Evolutionary conservation across 768 basidiomycete species (phyloP).

Genomic region (Podaxis pistillaris): DNA sequence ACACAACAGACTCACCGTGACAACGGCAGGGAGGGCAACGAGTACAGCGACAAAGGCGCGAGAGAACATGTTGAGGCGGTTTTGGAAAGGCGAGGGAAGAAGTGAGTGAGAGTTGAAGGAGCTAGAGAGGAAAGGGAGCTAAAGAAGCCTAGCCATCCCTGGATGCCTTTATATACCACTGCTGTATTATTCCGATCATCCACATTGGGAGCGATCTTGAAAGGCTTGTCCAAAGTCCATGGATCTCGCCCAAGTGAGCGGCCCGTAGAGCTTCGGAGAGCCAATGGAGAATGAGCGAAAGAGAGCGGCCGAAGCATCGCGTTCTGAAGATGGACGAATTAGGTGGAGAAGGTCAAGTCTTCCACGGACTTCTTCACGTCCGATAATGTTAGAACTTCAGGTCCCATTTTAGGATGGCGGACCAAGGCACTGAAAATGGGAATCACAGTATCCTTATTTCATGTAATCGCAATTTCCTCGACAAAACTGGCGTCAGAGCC

Average conservation of each 20-base stretch:
- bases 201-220: neutral
- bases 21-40: constrained; percentile 7
- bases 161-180: constrained; percentile 7
- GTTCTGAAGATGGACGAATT: neutral
- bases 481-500: neutral
- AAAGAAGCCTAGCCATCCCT: neutral
- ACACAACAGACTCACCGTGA: neutral
- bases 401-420: neutral
- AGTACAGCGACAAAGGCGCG: constrained; percentile 15
- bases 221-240: constrained; percentile 3
- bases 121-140: neutral
- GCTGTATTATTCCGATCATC: neutral
- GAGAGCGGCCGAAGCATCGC: neutral
- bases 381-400: constrained; percentile 6
- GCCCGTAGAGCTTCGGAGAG: neutral
- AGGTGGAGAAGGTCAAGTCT: constrained; percentile 2
- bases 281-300: constrained; percentile 1
- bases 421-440: constrained; percentile 4
- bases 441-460: neutral
- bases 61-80: constrained; percentile 16
- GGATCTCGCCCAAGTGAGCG: neutral
- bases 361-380: constrained; percentile 3
- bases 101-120: neutral
- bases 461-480: neutral
- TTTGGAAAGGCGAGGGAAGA: neutral